Base-by-base conservation (phyloP, 2,329 filamentous ascomycete genomes). In the Colletotrichum cereale region DNA sequence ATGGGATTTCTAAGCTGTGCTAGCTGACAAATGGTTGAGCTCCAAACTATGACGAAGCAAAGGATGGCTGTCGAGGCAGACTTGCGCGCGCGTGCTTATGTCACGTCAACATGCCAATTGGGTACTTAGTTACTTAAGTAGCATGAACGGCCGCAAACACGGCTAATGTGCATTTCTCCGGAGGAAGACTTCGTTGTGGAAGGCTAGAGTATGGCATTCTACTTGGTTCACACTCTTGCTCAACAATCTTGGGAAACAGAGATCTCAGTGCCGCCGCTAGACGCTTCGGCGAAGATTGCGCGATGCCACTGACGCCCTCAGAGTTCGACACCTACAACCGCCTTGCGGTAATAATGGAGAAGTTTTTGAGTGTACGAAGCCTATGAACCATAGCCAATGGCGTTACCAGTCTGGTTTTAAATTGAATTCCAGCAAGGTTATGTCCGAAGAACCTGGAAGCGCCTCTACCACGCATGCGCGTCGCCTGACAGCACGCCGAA, bases 371-470 rank as follows among this genome's bases (percentile, higher is more conserved):
- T 55, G 14, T 31, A 55, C 52, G 7, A 36, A 36, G 18, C 52
- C 2, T 6, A 4, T 7, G 11, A 4, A 29, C 16, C 6, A 50
- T 29, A 12, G 14, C 14, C 47, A 50, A 26, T 16, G 12, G 2
- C 14, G 11, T 29, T 16, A 2, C 8, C 2, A 36, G 29, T 8
- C 18, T n/a, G 18, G 11, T 42, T 40, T 52, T 34, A 31, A 57
- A 16, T 38, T 0, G 12, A 40, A 26, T n/a, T 57, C 21, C 74
- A 93, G 91, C 93, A 96, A 82, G 89, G 90, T 75, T 87, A 93
- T 82, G 96, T 96, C 85, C 91, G 93, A 26, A 82, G 86, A 60
- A 88, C 88, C 4, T 97, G 93, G 93, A 92, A 87, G 73, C 89
- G 91, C 0, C 91, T 92, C 0, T 77, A 83, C 2, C 85, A 86